Evolutionary conservation across 257 asterid species (phyloP), one percentile per base, ranked within the genome.

Genomic region (Nicotiana noctiflora): DNA sequence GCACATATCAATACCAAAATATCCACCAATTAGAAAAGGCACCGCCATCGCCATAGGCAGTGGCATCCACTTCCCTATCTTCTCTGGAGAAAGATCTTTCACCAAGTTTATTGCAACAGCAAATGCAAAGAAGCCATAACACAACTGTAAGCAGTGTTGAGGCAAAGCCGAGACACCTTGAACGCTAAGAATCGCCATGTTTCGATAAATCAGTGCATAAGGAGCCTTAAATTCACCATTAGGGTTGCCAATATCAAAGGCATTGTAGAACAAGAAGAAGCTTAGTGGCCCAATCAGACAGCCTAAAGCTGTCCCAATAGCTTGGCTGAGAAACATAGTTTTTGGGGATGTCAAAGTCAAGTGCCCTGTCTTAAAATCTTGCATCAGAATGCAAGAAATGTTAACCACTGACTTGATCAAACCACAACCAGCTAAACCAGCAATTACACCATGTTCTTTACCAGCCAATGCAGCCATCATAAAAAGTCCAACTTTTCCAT

Each of bases 121-220:
- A 11, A 94, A 93, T 0, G 89, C 94, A 8, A 94, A 93, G 62
- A 91, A 89, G 0, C 91, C 97, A 34, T 85, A 91, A 84, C 98
- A 94, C 11, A 93, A 86, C 83, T 93, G 90, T 87, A 94, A 72
- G 23, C 98, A 94, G 46, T 94, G 96, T 5, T 81, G 83, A 0
- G 98, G 98, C 84, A 94, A 32, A 4, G 98, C 97, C 0, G 97
- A 93, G 60, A 94, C 88, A 21, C 98, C 98, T 64, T 94, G 88
- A 2, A 94, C 97, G 0, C 98, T 94, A n/a, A 94, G 88, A 52
- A 94, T 84, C 0, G 98, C 97, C 87, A 94, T 56, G 86, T 94
- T 94, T 63, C 98, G 66, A 81, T 92, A 92, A 15, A 94, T 87
- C 32, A 92, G 77, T 11, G 97, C 98, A 80, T 86, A 94, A 0